Evolutionary conservation across 2,329 filamentous ascomycete genomes (phyloP), one percentile per base, ranked within the genome.

Genomic region (Zasmidium cellare): DNA sequence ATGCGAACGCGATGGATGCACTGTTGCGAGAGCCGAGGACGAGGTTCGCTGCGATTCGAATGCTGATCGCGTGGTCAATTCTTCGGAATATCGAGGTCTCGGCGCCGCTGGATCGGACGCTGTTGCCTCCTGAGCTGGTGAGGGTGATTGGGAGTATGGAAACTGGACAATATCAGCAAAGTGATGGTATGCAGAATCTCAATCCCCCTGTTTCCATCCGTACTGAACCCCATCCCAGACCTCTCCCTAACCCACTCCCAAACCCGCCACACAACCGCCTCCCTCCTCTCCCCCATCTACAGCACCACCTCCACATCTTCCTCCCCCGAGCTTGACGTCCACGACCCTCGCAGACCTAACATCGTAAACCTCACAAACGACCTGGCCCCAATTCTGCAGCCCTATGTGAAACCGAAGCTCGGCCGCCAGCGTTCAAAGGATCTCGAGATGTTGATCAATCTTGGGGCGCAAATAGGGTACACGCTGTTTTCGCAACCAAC

Each of bases 401-500:
- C 58, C 1, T 61, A 58, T 41, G 54, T 59, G 11, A 49, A 55
- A 7, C 56, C 55, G 23, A 58, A 58, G 1, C 56, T 57, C 22
- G 59, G 59, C 51, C 9, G 59, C 57, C 14, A 47, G 58, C 14
- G 61, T n/a, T 59, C 12, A 51, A 57, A 22, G 25, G 58, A 61
- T 51, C 44, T 64, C 20, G 61, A 59, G 48, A 56, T 46, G 38
- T 56, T 64, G 45, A 45, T 64, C 20, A 58, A 49, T 35, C 31
- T 25, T 2, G 62, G 57, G 24, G 62, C 63, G 14, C 49, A 51
- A n/a, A 59, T 64, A 24, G 61, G 59, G 14, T 64, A 53, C 18
- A 60, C 55, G 54, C 44, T 66, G 35, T 64, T 66, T 23, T 54
- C 54, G 24, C 60, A 64, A 50, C 53, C 53, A 14, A 59, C 57